Percentiles rank a stretch among this genome's conserved stretches.
Evolutionary conservation across 179 eudicot species (phyloP).

Genomic region (Silene coronaria): DNA sequence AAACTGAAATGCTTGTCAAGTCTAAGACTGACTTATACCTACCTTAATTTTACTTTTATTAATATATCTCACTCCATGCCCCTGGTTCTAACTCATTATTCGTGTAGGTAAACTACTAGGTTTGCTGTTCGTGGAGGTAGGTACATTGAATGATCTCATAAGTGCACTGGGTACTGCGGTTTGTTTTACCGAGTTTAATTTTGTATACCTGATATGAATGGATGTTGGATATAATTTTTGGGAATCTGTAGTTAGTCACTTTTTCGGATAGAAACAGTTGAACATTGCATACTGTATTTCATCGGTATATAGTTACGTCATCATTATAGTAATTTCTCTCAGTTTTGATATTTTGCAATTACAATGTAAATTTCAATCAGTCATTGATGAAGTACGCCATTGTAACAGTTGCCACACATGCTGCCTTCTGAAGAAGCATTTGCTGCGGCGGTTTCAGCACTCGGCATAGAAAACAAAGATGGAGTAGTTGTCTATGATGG

Average conservation of each 20-base stretch:
- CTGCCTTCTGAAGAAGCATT: constrained; percentile 95
- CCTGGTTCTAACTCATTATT: too few species aligned
- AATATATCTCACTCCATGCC: too few species aligned
- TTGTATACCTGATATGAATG: neutral
- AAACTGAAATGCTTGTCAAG: too few species aligned
- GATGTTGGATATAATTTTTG: neutral
- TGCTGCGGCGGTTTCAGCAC: constrained; percentile 96
- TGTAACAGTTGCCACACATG: constrained; percentile 90
- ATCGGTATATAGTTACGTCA: neutral
- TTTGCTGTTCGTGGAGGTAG: neutral
- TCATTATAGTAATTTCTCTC: neutral
- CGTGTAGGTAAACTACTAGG: neutral
- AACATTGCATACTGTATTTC: neutral
- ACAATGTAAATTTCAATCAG: neutral
- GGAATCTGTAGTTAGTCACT: neutral
- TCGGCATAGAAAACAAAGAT: constrained; percentile 87
- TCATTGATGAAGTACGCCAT: constrained; percentile 15
- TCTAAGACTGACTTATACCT: too few species aligned
- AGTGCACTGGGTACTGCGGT: neutral
- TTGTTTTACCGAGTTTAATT: neutral
- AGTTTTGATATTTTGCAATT: neutral
- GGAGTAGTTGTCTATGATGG: constrained; percentile 90
- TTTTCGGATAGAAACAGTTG: neutral
- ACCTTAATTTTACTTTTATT: too few species aligned
- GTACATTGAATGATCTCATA: too few species aligned